phyloP scores from a whole-genome alignment of 2,329 filamentous ascomycete species.

The Cryphonectria nitschkei region DNA sequence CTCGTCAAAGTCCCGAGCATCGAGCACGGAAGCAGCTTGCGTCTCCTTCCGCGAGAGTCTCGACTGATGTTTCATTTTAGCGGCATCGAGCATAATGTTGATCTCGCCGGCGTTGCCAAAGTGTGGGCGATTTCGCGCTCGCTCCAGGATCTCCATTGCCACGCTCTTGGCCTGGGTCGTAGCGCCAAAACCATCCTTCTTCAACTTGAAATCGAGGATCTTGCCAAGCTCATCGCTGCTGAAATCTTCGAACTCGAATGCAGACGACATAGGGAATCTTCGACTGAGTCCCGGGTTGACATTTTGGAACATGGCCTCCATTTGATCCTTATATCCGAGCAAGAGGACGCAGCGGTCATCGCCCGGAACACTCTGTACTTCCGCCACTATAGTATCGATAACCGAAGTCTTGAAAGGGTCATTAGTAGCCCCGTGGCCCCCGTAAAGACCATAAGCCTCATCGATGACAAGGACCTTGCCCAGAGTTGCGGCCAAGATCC shows the following conservation, averaged over 20 bases:
- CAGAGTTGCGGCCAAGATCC: constrained; percentile 64
- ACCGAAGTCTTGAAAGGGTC: constrained; percentile 64
- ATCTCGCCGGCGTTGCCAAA: constrained; percentile 78
- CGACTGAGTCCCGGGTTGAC: constrained; percentile 71
- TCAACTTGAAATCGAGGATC: constrained; percentile 68
- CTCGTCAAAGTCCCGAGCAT: constrained; percentile 58
- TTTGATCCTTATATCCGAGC: constrained; percentile 70
- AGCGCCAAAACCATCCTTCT: constrained; percentile 54
- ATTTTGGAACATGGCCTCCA: constrained; percentile 74
- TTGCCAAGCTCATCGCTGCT: constrained; percentile 56
- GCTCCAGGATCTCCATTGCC: constrained; percentile 62
- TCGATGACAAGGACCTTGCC: constrained; percentile 83
- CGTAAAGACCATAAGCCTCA: constrained; percentile 72
- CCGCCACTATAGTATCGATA: constrained; percentile 74
- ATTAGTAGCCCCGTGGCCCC: constrained; percentile 37
- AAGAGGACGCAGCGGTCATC: constrained; percentile 75
- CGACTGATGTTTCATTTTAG: constrained; percentile 50
- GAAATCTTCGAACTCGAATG: constrained; percentile 74
- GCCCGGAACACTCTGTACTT: constrained; percentile 70
- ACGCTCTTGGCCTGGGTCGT: constrained; percentile 56
- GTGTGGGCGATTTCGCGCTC: constrained; percentile 64
- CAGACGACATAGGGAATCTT: constrained; percentile 65
- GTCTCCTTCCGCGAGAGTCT: constrained; percentile 33
- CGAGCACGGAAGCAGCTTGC: constrained; percentile 34
- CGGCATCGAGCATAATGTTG: constrained; percentile 65